Evolutionary conservation across 2,329 filamentous ascomycete genomes (phyloP).

Genomic region (Dactylellina drechsleri): DNA sequence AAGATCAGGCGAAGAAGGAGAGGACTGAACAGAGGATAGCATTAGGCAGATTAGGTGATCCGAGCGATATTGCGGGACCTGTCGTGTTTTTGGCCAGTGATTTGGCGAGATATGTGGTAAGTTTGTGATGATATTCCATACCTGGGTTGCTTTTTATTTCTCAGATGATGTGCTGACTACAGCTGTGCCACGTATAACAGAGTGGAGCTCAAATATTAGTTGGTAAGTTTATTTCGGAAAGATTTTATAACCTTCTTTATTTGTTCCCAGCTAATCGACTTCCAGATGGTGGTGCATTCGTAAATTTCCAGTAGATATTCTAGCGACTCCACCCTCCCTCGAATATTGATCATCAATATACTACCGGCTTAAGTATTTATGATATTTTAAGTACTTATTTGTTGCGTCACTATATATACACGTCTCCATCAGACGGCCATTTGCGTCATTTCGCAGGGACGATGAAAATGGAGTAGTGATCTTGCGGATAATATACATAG

Average conservation of each 20-base stretch:
- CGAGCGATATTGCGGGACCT: conserved; percentile 81
- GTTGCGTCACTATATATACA: no score
- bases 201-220: conserved; percentile 85
- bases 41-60: conserved; percentile 76
- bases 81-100: conserved; percentile 86
- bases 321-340: not conserved
- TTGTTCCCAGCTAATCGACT: conserved; percentile 20
- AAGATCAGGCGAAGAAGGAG: conserved; percentile 74
- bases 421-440: no score
- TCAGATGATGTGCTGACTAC: conserved; percentile 17
- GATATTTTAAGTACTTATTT: no score
- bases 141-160: not conserved
- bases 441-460: no score
- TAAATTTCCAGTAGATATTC: conserved; percentile 76
- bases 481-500: no score
- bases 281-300: conserved; percentile 82
- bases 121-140: conserved; percentile 55
- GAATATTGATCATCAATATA: not conserved
- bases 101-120: conserved; percentile 77
- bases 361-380: not conserved
- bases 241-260: not conserved
- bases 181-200: conserved; percentile 57
- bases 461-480: no score
- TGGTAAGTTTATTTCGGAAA: conserved; percentile 49
- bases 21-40: conserved; percentile 88